Evolutionary conservation across 1,139 yeast species (phyloP).

Genomic region (Candida dubliniensis): DNA sequence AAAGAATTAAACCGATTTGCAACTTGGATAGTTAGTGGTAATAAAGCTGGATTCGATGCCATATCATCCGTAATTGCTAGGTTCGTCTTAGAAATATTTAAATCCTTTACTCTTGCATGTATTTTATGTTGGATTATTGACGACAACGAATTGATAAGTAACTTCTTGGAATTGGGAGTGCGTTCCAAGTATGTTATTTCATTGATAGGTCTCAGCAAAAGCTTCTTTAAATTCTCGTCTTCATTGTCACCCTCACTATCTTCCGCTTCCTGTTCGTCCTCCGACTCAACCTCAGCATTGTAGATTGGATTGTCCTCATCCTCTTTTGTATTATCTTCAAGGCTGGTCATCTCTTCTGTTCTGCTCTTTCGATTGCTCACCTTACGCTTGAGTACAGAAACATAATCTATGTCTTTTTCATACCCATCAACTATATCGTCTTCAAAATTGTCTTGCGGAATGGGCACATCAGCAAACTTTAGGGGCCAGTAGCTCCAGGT

Average conservation of each 20-base stretch:
- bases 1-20: conserved; percentile 21
- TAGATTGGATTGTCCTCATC: too few species aligned
- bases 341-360: not conserved
- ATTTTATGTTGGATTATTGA: conserved; percentile 38
- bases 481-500: conserved; percentile 53
- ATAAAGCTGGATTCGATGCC: not conserved
- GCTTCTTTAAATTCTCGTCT: not conserved
- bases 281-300: not conserved
- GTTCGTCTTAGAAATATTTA: conserved; percentile 7
- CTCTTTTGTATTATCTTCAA: not conserved
- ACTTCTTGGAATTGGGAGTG: conserved; percentile 29
- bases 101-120: conserved; percentile 16
- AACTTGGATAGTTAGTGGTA: conserved; percentile 21
- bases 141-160: conserved; percentile 40
- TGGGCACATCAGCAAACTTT: conserved; percentile 31
- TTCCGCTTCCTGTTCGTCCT: conserved; percentile 1
- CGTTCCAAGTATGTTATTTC: conserved; percentile 14
- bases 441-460: conserved; percentile 29
- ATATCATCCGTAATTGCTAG: conserved; percentile 9
- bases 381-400: conserved; percentile 1
- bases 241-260: conserved; percentile 1
- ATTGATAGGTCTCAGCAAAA: conserved; percentile 7
- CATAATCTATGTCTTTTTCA: conserved; percentile 17
- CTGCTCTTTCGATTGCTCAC: not conserved
- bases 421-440: conserved; percentile 23